Evolutionary conservation across 306 rosid species (phyloP).

Genomic region (Cicer arietinum): DNA sequence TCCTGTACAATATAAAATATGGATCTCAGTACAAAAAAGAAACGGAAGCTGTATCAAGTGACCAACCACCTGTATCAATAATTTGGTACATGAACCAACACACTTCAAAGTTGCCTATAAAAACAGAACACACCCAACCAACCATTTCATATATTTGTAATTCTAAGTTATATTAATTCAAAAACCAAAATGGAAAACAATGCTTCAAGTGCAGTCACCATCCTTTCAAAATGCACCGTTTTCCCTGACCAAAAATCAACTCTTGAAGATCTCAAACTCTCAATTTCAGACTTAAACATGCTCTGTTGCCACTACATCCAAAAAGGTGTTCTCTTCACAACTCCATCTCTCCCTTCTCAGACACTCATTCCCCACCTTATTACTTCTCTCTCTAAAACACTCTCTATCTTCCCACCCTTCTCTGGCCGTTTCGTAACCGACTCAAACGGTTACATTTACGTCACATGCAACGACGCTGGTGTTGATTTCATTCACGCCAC

Average conservation of each 20-base stretch:
- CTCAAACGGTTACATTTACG: slow-evolving; percentile 55
- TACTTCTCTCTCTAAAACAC: slow-evolving; percentile 61
- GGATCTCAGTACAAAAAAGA: no score
- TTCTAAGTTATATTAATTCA: neutral
- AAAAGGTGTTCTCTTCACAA: slow-evolving; percentile 75
- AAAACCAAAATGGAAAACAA: neutral
- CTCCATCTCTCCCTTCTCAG: slow-evolving; percentile 44
- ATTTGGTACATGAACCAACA: neutral
- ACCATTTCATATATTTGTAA: no score
- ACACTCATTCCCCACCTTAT: slow-evolving; percentile 54
- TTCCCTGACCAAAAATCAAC: slow-evolving; percentile 61
- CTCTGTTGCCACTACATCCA: slow-evolving; percentile 83
- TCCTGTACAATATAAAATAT: no score
- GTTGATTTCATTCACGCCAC: slow-evolving; percentile 66
- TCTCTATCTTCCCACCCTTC: slow-evolving; percentile 74
- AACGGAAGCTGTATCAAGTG: neutral
- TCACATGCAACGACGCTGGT: slow-evolving; percentile 81
- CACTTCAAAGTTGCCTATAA: neutral
- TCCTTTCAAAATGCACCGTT: slow-evolving; percentile 62
- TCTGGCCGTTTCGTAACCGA: slow-evolving; percentile 74
- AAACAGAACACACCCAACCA: neutral
- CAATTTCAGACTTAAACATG: slow-evolving; percentile 91
- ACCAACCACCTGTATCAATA: neutral
- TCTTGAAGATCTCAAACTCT: slow-evolving; percentile 60
- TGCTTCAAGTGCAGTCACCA: neutral